phyloP scores from a whole-genome alignment of 108 stramenopile genomes.

The Craspedostauros australis region DNA sequence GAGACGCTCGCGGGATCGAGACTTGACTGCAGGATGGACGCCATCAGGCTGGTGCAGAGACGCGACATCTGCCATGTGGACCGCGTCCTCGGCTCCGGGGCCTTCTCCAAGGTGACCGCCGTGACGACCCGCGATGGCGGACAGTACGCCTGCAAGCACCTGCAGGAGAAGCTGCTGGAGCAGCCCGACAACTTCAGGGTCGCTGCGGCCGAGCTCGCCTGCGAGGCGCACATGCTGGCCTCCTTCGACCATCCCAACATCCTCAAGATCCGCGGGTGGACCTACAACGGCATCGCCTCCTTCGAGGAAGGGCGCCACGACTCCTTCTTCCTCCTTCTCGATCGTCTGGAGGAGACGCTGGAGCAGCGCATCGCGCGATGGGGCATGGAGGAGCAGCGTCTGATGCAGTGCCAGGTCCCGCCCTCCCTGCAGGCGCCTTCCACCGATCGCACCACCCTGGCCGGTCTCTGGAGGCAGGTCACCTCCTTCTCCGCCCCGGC shows the following conservation, averaged over 20 bases:
- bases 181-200: constrained; percentile 48
- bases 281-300: constrained; percentile 47
- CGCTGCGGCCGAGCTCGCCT: constrained; percentile 58
- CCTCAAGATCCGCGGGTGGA: constrained; percentile 61
- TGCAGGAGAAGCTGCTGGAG: constrained; percentile 31
- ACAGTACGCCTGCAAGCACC: constrained; percentile 40
- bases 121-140: constrained; percentile 21
- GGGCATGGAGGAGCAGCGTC: constrained; percentile 14
- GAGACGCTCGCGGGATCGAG: constrained; percentile 6
- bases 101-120: constrained; percentile 50
- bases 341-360: constrained; percentile 43
- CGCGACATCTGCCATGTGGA: constrained; percentile 27
- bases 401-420: not conserved
- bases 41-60: constrained; percentile 1
- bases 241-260: constrained; percentile 72
- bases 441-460: no score
- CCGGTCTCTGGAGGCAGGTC: no score
- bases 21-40: constrained; percentile 1
- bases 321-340: constrained; percentile 47
- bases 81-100: constrained; percentile 42
- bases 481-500: no score
- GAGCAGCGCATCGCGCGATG: constrained; percentile 46
- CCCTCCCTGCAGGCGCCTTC: no score
- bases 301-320: constrained; percentile 33
- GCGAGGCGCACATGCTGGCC: constrained; percentile 71